These are phyloP conservation scores for Aureobasidium sp. DNA, from an alignment of 2,329 filamentous ascomycete species.

Conservation along the genomic window DNA sequence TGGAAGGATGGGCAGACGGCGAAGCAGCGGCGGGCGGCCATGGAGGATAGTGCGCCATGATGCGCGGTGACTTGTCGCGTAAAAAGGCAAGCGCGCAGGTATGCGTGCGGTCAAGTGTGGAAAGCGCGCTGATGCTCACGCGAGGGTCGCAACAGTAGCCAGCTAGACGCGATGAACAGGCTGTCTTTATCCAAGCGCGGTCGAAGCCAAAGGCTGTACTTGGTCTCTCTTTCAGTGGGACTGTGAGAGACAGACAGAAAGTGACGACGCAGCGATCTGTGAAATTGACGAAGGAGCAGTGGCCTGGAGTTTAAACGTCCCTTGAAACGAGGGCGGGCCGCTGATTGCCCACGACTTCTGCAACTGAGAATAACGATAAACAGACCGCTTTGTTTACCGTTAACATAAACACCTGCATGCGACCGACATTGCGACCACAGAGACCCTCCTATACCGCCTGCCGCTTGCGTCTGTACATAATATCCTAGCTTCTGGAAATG, in stretches of 20 bases:
- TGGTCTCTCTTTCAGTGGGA: no score
- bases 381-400: not conserved
- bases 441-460: not conserved
- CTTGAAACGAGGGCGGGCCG: not conserved
- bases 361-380: conserved; percentile 5
- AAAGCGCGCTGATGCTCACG: not conserved
- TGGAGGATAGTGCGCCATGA: conserved; percentile 4
- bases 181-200: not conserved
- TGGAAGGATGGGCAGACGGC: not conserved
- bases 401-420: conserved; percentile 1
- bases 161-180: not conserved
- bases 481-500: not conserved
- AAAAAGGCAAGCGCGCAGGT: no score
- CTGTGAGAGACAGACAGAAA: no score
- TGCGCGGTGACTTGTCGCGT: not conserved
- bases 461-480: conserved; percentile 1
- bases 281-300: not conserved
- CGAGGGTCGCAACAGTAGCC: not conserved
- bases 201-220: not conserved
- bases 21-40: conserved; percentile 6
- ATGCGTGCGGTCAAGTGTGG: not conserved
- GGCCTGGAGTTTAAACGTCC: not conserved
- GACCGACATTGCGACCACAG: not conserved
- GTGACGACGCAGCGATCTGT: not conserved
- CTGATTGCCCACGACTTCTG: not conserved